These are phyloP conservation scores for Periglandula ipomoeae DNA, from an alignment of 2,329 filamentous ascomycete genomes.

Conservation along the genomic window DNA sequence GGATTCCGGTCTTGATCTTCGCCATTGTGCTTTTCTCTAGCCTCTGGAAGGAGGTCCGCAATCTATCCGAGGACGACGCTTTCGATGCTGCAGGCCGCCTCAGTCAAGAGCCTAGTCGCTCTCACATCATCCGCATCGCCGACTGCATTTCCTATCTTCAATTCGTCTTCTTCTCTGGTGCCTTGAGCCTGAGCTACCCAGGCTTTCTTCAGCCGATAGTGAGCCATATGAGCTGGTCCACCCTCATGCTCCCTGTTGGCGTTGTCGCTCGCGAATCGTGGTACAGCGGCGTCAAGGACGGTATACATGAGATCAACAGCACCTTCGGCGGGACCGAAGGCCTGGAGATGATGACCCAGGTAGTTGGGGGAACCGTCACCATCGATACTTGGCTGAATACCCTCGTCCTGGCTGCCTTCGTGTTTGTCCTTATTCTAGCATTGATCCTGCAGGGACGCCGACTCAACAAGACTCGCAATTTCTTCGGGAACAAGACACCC, in stretches of 20 bases:
- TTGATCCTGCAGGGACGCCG: slow-evolving; percentile 34
- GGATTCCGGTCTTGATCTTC: no score
- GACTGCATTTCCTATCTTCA: slow-evolving; percentile 69
- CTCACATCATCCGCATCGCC: slow-evolving; percentile 12
- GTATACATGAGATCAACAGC: slow-evolving; percentile 57
- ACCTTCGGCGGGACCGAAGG: slow-evolving; percentile 48
- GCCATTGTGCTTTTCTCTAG: neutral
- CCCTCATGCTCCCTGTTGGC: slow-evolving; percentile 47
- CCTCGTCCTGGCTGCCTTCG: slow-evolving; percentile 51
- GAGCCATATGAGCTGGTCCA: slow-evolving; percentile 28
- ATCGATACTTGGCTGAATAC: slow-evolving; percentile 61
- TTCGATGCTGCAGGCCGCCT: neutral
- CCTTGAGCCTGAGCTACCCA: slow-evolving; percentile 61
- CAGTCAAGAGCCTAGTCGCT: neutral
- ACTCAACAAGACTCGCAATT: neutral
- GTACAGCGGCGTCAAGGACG: slow-evolving; percentile 32
- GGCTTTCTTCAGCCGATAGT: slow-evolving; percentile 65
- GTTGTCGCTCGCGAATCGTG: slow-evolving; percentile 13
- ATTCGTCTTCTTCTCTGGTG: slow-evolving; percentile 62
- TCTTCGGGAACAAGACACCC: neutral
- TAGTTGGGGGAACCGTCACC: slow-evolving; percentile 54
- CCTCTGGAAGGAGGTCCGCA: neutral
- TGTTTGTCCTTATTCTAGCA: slow-evolving; percentile 50
- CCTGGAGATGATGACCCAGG: slow-evolving; percentile 56
- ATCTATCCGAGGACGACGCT: neutral